phyloP scores from a whole-genome alignment of 192 early-diverging fungal species.

The Coemansia sp. region DNA sequence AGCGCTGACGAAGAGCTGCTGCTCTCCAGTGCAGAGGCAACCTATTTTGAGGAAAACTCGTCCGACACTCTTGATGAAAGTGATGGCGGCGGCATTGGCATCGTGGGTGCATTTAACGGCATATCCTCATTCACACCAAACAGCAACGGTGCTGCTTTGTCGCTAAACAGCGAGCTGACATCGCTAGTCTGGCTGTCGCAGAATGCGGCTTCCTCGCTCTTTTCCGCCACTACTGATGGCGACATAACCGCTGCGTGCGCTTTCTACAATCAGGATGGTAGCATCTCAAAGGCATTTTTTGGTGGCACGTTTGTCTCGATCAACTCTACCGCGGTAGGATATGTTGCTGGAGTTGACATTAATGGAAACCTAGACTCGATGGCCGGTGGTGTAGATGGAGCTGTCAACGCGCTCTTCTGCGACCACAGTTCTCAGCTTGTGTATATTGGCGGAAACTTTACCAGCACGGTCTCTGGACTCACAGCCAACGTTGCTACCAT shows the following conservation, averaged over 20 bases:
- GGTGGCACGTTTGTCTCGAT: slow-evolving; percentile 45
- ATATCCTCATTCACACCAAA: slow-evolving; percentile 42
- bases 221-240: slow-evolving; percentile 26
- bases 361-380: slow-evolving; percentile 35
- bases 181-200: slow-evolving; percentile 44
- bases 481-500: slow-evolving; percentile 27
- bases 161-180: slow-evolving; percentile 31
- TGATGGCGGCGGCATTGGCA: slow-evolving; percentile 47
- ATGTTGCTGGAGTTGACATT: slow-evolving; percentile 35
- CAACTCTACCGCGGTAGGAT: slow-evolving; percentile 30
- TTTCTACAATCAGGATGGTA: slow-evolving; percentile 38
- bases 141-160: slow-evolving; percentile 23
- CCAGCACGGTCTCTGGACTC: slow-evolving; percentile 28
- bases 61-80: slow-evolving; percentile 3
- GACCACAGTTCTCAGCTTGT: slow-evolving; percentile 40
- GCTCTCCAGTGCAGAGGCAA: slow-evolving; percentile 5
- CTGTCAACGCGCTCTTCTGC: slow-evolving; percentile 52
- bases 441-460: slow-evolving; percentile 56
- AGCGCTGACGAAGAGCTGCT: neutral
- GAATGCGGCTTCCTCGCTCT: slow-evolving; percentile 30
- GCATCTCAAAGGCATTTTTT: slow-evolving; percentile 30
- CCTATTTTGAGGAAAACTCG: neutral
- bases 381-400: slow-evolving; percentile 45
- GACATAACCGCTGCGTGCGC: slow-evolving; percentile 37
- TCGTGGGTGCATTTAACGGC: slow-evolving; percentile 54